These are phyloP conservation scores for Globisporangium yorkense DNA, from an alignment of 352 stramenopile genomes.

Conservation along the genomic window DNA sequence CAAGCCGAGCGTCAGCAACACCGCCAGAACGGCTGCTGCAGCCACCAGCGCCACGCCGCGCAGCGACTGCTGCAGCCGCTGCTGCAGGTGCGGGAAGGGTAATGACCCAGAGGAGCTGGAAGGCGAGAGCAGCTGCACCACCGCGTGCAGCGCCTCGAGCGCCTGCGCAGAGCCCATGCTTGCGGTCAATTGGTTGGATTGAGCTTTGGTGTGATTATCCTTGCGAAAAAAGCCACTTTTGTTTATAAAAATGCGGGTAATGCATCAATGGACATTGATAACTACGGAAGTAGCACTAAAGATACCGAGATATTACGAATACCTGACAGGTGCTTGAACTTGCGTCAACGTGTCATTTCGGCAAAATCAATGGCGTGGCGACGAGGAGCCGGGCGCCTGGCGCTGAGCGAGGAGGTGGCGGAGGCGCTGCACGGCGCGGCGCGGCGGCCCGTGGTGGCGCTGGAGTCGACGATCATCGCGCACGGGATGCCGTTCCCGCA, in stretches of 20 bases:
- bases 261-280: no score
- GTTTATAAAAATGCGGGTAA: no score
- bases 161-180: slow-evolving; percentile 43
- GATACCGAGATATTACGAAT: background rate
- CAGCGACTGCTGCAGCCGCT: slow-evolving; percentile 46
- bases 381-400: slow-evolving; percentile 31
- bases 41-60: slow-evolving; percentile 37
- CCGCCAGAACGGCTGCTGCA: slow-evolving; percentile 5
- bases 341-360: no score
- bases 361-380: slow-evolving; percentile 26
- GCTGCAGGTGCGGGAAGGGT: slow-evolving; percentile 41
- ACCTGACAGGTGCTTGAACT: no score
- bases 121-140: slow-evolving; percentile 13
- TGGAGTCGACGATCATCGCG: slow-evolving; percentile 99
- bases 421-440: slow-evolving; percentile 38
- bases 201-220: background rate
- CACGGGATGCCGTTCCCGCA: slow-evolving; percentile 98
- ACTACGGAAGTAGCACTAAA: background rate
- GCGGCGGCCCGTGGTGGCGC: slow-evolving; percentile 81
- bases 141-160: slow-evolving; percentile 41
- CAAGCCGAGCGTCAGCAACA: slow-evolving; percentile 19
- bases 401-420: slow-evolving; percentile 43
- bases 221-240: background rate
- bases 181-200: background rate
- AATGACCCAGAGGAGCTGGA: background rate